These are phyloP conservation scores for Lepidium sativum DNA, from an alignment of 345 rosid genomes.

Conservation along the genomic window DNA sequence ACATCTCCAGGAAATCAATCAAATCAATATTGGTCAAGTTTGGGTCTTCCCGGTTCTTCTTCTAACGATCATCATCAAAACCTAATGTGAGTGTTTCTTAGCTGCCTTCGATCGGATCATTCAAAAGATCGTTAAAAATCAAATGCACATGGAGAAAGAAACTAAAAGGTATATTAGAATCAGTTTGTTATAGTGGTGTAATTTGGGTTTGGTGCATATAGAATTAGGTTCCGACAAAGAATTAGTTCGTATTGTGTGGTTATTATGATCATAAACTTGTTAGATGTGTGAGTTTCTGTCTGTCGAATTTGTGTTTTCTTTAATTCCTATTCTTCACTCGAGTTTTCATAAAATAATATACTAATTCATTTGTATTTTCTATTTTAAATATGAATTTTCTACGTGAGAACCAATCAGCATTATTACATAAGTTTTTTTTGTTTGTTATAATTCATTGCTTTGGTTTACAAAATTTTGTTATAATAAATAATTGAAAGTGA, in stretches of 20 bases:
- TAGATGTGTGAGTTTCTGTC: constrained; percentile 7
- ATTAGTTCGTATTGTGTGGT: constrained; percentile 18
- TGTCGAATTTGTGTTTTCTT: constrained; percentile 18
- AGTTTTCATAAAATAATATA: constrained; percentile 3
- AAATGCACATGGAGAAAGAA: constrained; percentile 14
- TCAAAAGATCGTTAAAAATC: neutral
- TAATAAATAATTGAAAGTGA: neutral
- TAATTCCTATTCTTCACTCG: constrained; percentile 10
- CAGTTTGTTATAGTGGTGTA: constrained; percentile 19
- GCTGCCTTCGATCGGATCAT: neutral
- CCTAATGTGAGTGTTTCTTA: constrained; percentile 16
- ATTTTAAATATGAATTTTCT: neutral
- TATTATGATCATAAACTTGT: constrained; percentile 21
- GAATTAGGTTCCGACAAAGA: constrained; percentile 15
- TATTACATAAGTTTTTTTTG: neutral
- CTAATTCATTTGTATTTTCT: constrained; percentile 10
- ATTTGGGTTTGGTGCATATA: constrained; percentile 11
- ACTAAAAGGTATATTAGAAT: constrained; percentile 18
- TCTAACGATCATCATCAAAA: constrained; percentile 19
- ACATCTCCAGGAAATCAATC: constrained; percentile 18
- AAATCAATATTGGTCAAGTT: constrained; percentile 26
- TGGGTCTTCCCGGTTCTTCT: constrained; percentile 16
- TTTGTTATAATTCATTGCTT: neutral
- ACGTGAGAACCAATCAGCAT: neutral
- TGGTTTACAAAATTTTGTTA: neutral